A percentile compares a stretch with the other conserved stretches of the same genome.
phyloP scores from a whole-genome alignment of 768 basidiomycete species.

The Favolaschia claudopus region DNA sequence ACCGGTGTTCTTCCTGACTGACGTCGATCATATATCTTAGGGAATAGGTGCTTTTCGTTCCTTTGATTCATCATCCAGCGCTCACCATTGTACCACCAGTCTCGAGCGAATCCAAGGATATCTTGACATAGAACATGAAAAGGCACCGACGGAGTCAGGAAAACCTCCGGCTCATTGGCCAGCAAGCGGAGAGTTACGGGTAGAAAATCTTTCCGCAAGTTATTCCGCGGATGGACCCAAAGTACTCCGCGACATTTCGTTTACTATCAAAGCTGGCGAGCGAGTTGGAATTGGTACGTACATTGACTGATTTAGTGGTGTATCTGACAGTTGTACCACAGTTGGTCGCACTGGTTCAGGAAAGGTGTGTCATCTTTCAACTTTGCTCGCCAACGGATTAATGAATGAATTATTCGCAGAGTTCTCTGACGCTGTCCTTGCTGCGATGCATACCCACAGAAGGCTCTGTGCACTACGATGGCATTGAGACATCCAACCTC shows the following conservation, averaged over 20 bases:
- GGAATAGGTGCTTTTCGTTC: background rate
- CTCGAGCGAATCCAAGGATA: constrained; percentile 77
- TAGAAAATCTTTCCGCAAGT: constrained; percentile 60
- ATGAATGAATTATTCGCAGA: constrained; percentile 37
- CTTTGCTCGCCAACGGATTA: background rate
- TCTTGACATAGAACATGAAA: constrained; percentile 65
- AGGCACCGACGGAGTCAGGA: constrained; percentile 43
- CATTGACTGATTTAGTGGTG: background rate
- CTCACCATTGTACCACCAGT: constrained; percentile 29
- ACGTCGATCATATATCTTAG: background rate
- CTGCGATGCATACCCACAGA: constrained; percentile 46
- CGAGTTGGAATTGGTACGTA: constrained; percentile 56
- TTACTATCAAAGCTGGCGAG: constrained; percentile 61
- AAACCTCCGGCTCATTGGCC: constrained; percentile 74
- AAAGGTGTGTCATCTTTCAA: constrained; percentile 39
- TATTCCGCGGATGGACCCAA: constrained; percentile 61
- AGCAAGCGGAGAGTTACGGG: constrained; percentile 58
- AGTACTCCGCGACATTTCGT: constrained; percentile 61
- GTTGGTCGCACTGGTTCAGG: constrained; percentile 56
- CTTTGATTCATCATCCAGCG: background rate
- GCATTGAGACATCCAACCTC: constrained; percentile 44
- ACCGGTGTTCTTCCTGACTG: no score
- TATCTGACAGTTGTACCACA: constrained; percentile 19
- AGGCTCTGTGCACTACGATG: constrained; percentile 49
- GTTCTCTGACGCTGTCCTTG: constrained; percentile 66